Evolutionary conservation across 108 stramenopile genomes (phyloP).

Genomic region (Conticribra guillardii): DNA sequence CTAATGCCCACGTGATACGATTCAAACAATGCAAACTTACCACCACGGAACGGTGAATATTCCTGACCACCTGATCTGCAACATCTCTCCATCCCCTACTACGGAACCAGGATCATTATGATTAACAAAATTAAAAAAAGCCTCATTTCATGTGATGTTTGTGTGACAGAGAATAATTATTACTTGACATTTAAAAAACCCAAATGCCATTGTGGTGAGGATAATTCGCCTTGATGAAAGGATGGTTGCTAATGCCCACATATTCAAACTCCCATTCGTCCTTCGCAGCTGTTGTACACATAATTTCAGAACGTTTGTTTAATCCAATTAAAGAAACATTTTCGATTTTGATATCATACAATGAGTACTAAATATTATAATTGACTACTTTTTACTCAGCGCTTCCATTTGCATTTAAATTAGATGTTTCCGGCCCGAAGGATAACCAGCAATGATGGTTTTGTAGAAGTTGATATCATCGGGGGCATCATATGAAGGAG

Average conservation of each 20-base stretch:
- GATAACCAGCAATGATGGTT: conserved; percentile 46
- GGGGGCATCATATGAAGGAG: conserved; percentile 25
- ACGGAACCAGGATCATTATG: not conserved
- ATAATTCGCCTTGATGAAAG: conserved; percentile 57
- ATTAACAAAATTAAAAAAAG: not conserved
- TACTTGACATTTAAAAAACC: too few relatives aligned
- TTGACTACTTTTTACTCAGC: conserved; percentile 32
- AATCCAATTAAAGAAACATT: too few relatives aligned
- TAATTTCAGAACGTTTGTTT: not conserved
- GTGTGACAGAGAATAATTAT: too few relatives aligned
- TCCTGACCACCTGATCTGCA: conserved; percentile 25
- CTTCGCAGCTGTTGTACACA: conserved; percentile 8
- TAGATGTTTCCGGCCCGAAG: conserved; percentile 49
- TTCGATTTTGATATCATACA: not conserved
- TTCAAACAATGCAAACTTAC: not conserved
- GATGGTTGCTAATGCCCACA: conserved; percentile 39
- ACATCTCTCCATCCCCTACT: conserved; percentile 33
- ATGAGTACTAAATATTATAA: not conserved
- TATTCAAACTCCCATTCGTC: conserved; percentile 51
- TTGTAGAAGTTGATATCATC: conserved; percentile 41
- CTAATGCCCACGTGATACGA: not conserved
- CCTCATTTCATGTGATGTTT: too few relatives aligned
- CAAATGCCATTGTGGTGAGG: conserved; percentile 54
- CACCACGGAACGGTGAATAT: not conserved
- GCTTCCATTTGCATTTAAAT: conserved; percentile 56